Conservation (phyloP, 495 filamentous ascomycete genomes). For the Halenospora varia region DNA sequence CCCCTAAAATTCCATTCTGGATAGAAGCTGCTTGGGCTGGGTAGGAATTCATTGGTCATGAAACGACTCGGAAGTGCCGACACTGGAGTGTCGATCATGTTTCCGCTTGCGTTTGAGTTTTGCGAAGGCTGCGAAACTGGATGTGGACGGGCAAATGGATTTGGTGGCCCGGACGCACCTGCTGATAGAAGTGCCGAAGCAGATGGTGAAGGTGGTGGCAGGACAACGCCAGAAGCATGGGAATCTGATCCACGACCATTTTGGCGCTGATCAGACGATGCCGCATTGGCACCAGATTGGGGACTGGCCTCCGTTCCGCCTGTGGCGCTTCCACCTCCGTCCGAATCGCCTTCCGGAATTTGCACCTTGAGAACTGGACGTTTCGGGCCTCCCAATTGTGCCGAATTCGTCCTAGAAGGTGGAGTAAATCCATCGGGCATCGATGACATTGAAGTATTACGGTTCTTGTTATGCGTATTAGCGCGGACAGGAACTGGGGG, state of each 20-base stretch:
- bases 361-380: conserved; percentile 87
- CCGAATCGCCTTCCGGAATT: conserved; percentile 77
- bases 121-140: conserved; percentile 58
- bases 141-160: conserved; percentile 86
- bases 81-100: conserved; percentile 91
- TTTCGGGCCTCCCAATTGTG: conserved; percentile 50
- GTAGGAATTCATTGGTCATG: conserved; percentile 76
- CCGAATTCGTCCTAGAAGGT: conserved; percentile 71
- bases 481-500: conserved; percentile 41
- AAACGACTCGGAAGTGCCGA: conserved; percentile 94
- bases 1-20: conserved; percentile 77
- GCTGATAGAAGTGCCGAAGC: conserved; percentile 82
- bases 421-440: conserved; percentile 57
- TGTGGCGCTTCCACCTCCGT: conserved; percentile 68
- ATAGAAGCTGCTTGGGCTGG: conserved; percentile 87
- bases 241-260: conserved; percentile 25
- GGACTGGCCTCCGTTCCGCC: conserved; percentile 74
- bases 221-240: conserved; percentile 63
- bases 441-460: conserved; percentile 51
- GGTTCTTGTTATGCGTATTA: conserved; percentile 38
- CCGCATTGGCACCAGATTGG: conserved; percentile 55
- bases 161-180: conserved; percentile 87
- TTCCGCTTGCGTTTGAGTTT: conserved; percentile 56
- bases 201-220: conserved; percentile 91
- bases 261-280: conserved; percentile 11